Evolutionary conservation across 2,329 filamentous ascomycete species (phyloP), one percentile per base, ranked within the genome.

Genomic region (Fusarium beomiforme): DNA sequence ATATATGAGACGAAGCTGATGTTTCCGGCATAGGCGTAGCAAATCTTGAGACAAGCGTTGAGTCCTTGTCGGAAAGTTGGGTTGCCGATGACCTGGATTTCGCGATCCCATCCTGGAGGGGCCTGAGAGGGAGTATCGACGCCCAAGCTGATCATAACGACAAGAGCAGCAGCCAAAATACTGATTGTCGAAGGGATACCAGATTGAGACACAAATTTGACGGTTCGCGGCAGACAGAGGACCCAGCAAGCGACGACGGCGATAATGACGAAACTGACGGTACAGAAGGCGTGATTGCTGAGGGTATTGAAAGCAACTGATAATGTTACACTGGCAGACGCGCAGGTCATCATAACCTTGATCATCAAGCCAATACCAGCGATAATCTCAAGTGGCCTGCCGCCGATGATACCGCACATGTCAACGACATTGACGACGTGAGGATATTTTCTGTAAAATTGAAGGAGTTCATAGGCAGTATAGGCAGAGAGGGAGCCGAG

Each of bases 331-430:
- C 88, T 90, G 73, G 91, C 89, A 67, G 91, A 85, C 26, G 88
- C 89, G 81, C 88, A 86, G 68, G 91, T 92, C 79, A 91, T 91
- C 53, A 89, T 91, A 76, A 92, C 92, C 83, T 92, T 92, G 69
- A 92, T 78, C 49, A 92, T 79, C 78, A 92, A 90, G 86, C 91
- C 92, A 71, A 89, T 81, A 3, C 89, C 75, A 1, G 75, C 74
- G 17, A 76, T 53, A 5, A 75, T 51, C 23, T 77, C 74, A 11
- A 78, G 68, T 0, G 73, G 73, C 4, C 58, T 37, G 0, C 76
- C 75, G 7, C 69, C 82, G 82, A 87, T 68, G 83, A 87, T 74
- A 84, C 85, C 75, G 86, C 86, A 86, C 87, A 92, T 89, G 72
- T 92, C 90, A 70, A 90, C 91, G 8, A 92, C 89, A 78, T 92